Percentiles rank a stretch among this genome's conserved stretches.
phyloP scores from a whole-genome alignment of 2,329 filamentous ascomycete genomes.

The Drechslerella dactyloides region DNA sequence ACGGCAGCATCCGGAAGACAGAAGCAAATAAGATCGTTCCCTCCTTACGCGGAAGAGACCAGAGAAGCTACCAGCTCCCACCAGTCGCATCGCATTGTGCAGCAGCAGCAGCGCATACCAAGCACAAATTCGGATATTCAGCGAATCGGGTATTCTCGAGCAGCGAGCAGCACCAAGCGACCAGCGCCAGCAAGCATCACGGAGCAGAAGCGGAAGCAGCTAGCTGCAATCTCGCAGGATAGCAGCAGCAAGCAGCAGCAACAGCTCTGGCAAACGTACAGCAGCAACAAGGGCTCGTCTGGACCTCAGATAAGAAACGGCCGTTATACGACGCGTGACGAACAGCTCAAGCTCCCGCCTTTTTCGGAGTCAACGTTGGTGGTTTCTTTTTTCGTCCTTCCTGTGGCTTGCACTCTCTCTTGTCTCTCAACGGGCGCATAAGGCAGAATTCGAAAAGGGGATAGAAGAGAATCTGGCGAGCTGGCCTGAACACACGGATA shows the following conservation, averaged over 20 bases:
- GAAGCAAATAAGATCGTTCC: conserved; percentile 13
- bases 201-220: neutral
- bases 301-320: conserved; percentile 42
- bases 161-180: conserved; percentile 27
- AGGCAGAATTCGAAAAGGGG: conserved; percentile 33
- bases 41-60: conserved; percentile 28
- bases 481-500: conserved; percentile 7
- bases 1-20: conserved; percentile 6
- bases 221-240: neutral
- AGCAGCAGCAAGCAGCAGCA: conserved; percentile 14
- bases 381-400: conserved; percentile 11
- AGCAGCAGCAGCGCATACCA: conserved; percentile 30
- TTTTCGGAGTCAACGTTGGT: conserved; percentile 33
- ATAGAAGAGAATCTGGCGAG: conserved; percentile 4
- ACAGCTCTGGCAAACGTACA: conserved; percentile 21
- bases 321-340: conserved; percentile 50
- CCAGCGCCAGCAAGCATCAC: conserved; percentile 17
- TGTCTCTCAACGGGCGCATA: conserved; percentile 28
- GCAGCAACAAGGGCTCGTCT: conserved; percentile 8
- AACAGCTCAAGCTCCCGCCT: conserved; percentile 34
- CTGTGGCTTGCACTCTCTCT: neutral
- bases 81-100: conserved; percentile 26
- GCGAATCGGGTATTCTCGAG: conserved; percentile 50
- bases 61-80: conserved; percentile 24
- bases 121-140: conserved; percentile 34